Evolutionary conservation across 2,329 filamentous ascomycete species (phyloP).

Genomic region (Fusarium praegraminearum): DNA sequence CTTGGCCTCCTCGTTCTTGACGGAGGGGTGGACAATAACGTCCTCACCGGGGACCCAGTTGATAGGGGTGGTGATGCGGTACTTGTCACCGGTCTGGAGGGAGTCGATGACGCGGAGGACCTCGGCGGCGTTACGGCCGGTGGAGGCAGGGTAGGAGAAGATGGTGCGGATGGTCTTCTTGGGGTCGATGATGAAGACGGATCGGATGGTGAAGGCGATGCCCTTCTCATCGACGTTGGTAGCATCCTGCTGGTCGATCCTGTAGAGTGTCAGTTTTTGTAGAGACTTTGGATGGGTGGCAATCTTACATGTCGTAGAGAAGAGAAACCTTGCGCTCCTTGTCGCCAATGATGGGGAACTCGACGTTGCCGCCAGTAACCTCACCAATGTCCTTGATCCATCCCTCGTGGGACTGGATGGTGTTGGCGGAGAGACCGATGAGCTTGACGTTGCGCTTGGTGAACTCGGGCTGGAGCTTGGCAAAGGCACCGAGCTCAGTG

Average conservation of each 20-base stretch:
- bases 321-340: constrained; percentile 81
- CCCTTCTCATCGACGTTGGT: constrained; percentile 85
- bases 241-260: constrained; percentile 82
- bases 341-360: constrained; percentile 86
- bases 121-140: constrained; percentile 85
- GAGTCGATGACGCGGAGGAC: constrained; percentile 83
- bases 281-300: neutral
- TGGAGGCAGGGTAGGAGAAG: constrained; percentile 92
- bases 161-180: constrained; percentile 93
- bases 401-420: constrained; percentile 81
- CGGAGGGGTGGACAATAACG: constrained; percentile 87
- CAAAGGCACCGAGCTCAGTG: constrained; percentile 93
- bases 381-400: constrained; percentile 94
- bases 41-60: constrained; percentile 92
- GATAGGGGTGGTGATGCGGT: constrained; percentile 88
- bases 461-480: constrained; percentile 90
- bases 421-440: constrained; percentile 91
- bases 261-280: constrained; percentile 47
- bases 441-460: constrained; percentile 88
- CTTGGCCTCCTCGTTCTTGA: constrained; percentile 87
- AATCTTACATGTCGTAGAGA: constrained; percentile 78
- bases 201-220: constrained; percentile 93
- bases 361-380: constrained; percentile 76
- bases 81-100: constrained; percentile 86
- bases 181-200: constrained; percentile 94